Base-by-base conservation (phyloP, 2,329 filamentous ascomycete genomes). In the Penicillium occitanis region DNA sequence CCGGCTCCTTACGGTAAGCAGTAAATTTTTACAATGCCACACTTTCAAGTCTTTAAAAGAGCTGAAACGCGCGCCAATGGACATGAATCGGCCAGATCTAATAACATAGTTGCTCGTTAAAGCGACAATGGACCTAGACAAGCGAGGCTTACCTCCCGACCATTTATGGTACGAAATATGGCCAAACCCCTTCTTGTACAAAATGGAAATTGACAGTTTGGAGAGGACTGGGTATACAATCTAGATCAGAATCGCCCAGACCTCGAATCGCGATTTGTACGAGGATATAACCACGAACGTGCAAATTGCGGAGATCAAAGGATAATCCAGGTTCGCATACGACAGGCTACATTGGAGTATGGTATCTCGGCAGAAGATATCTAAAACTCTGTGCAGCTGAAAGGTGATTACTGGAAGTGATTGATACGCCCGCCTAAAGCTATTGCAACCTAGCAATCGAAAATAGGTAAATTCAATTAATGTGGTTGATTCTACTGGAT, bases 371-470 rank as follows among this genome's bases (percentile, higher is more conserved):
- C 44, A 28, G 44, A 63, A 46, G 35, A 42, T 35, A 30, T 22
- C n/a, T 55, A 30, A 33, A 30, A 19, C 6, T 55, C 28, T 30
- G 14, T 53, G 25, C 42, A 25, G 40, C 60, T 50, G 37, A 42
- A 50, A 63, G 60, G 48, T 33, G 30, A 51, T 50, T 44, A 44
- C 14, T 42, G 40, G 40, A 42, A 42, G 40, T n/a, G 40, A 42
- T n/a, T n/a, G 40, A 42, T 25, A 25, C 30, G 40, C 13, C 35
- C 42, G 42, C 17, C 60, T 22, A 62, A 62, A 50, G 19, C 19
- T 51, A 28, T 28, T 62, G 17, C 64, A 69, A 60, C 68, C 66
- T 40, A 64, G 66, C 25, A 68, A 68, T 69, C 35, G 44, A 14
- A 66, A 68, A 68, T 69, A 66, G 58, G 67, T 66, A 17, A 66